These are phyloP conservation scores for Musa balbisiana DNA, from an alignment of 202 grass and related monocot genomes.

Conservation along the genomic window DNA sequence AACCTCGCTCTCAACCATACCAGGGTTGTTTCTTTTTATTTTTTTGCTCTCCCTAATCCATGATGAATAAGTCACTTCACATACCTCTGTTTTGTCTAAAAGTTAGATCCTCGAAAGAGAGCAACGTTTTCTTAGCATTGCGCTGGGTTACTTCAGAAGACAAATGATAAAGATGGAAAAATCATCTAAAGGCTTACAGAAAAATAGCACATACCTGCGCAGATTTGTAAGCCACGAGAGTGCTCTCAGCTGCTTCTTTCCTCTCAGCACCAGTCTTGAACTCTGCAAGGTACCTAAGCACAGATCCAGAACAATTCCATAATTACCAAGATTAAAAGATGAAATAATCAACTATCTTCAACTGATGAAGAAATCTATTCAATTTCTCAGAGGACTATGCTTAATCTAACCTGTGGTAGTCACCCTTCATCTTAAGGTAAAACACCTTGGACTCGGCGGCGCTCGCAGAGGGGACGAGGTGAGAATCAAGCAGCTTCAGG, in stretches of 20 bases:
- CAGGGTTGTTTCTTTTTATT: too few species aligned
- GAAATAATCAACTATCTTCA: background rate
- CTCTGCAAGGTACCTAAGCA: conserved; percentile 46
- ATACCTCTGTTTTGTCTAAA: background rate
- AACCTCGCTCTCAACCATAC: background rate
- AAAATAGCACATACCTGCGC: conserved; percentile 32
- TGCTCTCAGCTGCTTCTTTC: conserved; percentile 52
- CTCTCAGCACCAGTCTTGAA: conserved; percentile 52
- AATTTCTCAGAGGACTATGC: background rate
- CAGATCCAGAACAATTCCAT: background rate
- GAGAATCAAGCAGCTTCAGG: conserved; percentile 11
- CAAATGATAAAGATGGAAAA: too few species aligned
- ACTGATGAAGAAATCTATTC: background rate
- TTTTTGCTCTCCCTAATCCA: too few species aligned
- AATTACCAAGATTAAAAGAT: background rate
- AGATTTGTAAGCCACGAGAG: conserved; percentile 45
- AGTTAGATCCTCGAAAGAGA: background rate
- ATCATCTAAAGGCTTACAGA: too few species aligned
- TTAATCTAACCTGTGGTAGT: conserved; percentile 40
- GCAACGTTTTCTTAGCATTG: too few species aligned
- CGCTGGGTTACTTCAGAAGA: too few species aligned
- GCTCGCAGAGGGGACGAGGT: conserved; percentile 34
- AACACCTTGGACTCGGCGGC: conserved; percentile 50
- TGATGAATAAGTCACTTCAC: background rate
- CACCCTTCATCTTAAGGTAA: conserved; percentile 58